These are phyloP conservation scores for Solanum etuberosum DNA, from an alignment of 257 asterid species.

Conservation along the genomic window DNA sequence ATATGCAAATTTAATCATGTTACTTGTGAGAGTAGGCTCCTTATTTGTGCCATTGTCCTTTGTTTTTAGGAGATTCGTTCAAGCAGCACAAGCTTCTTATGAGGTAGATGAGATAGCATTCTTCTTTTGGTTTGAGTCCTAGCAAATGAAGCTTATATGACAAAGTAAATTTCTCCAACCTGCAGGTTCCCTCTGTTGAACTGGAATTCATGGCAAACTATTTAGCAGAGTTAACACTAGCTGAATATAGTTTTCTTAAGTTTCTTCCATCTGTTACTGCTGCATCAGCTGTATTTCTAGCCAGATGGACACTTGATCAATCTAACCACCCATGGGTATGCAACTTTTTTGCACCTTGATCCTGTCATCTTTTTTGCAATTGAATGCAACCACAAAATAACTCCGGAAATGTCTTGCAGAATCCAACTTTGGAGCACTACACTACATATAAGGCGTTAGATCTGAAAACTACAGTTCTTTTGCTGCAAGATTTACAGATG, in stretches of 20 bases:
- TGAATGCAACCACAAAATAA: neutral
- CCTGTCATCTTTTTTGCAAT: neutral
- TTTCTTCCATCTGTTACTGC: constrained; percentile 83
- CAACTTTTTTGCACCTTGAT: constrained; percentile 8
- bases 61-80: constrained; percentile 80
- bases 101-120: constrained; percentile 31
- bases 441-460: constrained; percentile 48
- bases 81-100: constrained; percentile 86
- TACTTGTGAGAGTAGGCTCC: neutral
- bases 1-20: neutral
- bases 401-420: constrained; percentile 37
- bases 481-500: constrained; percentile 60
- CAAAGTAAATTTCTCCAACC: constrained; percentile 7
- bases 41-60: neutral
- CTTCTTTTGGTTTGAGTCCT: neutral
- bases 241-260: constrained; percentile 71
- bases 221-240: constrained; percentile 77
- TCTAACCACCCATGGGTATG: constrained; percentile 92
- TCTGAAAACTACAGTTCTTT: constrained; percentile 48
- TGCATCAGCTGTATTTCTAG: constrained; percentile 90
- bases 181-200: constrained; percentile 85
- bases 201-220: constrained; percentile 90
- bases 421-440: constrained; percentile 77
- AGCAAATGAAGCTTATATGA: neutral
- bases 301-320: constrained; percentile 97